A percentile compares a stretch with the other conserved stretches of the same genome.
Conservation (phyloP, 805 yeast species). For the Wickerhamomyces sydowiorum region DNA sequence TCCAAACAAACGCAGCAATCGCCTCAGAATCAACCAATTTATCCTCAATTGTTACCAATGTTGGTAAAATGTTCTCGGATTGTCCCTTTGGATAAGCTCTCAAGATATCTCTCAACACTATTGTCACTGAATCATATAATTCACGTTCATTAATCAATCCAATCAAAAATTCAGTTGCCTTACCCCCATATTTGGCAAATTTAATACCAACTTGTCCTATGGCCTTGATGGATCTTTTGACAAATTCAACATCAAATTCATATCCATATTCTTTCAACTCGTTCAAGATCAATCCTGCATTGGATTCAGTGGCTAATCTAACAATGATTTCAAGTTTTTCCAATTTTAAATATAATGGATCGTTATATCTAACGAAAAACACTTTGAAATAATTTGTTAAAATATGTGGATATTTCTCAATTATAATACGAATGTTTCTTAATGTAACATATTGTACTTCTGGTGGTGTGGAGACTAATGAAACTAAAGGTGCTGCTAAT, state of each 20-base stretch:
- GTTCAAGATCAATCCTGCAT: slow-evolving; percentile 52
- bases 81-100: slow-evolving; percentile 53
- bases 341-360: slow-evolving; percentile 72
- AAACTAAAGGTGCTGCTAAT: slow-evolving; percentile 79
- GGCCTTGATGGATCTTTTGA: slow-evolving; percentile 56
- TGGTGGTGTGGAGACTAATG: slow-evolving; percentile 81
- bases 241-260: slow-evolving; percentile 82
- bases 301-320: slow-evolving; percentile 57
- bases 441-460: slow-evolving; percentile 94
- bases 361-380: slow-evolving; percentile 83
- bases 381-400: slow-evolving; percentile 77
- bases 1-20: slow-evolving; percentile 54
- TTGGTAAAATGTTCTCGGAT: slow-evolving; percentile 48
- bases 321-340: slow-evolving; percentile 75
- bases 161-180: slow-evolving; percentile 55
- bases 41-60: slow-evolving; percentile 43
- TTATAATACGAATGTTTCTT: slow-evolving; percentile 81
- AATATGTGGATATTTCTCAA: slow-evolving; percentile 82
- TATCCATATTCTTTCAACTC: slow-evolving; percentile 76
- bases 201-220: slow-evolving; percentile 71
- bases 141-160: slow-evolving; percentile 58
- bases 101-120: slow-evolving; percentile 58
- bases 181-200: slow-evolving; percentile 42
- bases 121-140: slow-evolving; percentile 56
- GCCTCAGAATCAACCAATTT: slow-evolving; percentile 45